These are phyloP conservation scores for Laetiporus sulphureus DNA, from an alignment of 1,284 basidiomycete genomes.

Conservation along the genomic window DNA sequence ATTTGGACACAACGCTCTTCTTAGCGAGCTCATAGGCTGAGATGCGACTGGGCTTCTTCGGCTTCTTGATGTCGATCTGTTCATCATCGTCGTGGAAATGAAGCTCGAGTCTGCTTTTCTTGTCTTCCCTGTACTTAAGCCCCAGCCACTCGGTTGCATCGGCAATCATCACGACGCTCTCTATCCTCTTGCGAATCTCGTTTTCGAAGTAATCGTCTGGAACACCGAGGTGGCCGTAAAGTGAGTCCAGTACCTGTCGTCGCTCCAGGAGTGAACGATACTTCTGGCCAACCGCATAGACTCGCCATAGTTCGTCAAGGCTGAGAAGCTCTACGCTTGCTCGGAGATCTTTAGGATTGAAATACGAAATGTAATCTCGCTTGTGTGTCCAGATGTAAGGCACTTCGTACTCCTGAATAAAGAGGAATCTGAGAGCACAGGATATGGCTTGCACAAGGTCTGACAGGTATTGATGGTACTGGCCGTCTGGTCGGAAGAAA, in stretches of 20 bases:
- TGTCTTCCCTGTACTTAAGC: constrained; percentile 78
- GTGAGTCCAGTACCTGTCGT: constrained; percentile 51
- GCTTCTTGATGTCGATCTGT: constrained; percentile 48
- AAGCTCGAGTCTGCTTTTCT: constrained; percentile 66
- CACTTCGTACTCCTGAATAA: constrained; percentile 87
- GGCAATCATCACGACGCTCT: constrained; percentile 83
- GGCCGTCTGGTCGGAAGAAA: constrained; percentile 63
- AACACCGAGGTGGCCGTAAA: constrained; percentile 60
- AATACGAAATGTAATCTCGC: constrained; percentile 82
- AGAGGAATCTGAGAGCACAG: constrained; percentile 77
- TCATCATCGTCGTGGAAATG: constrained; percentile 68
- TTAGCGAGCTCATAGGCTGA: constrained; percentile 85
- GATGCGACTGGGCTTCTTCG: constrained; percentile 81
- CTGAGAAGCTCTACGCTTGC: constrained; percentile 63
- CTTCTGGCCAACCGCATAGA: constrained; percentile 80
- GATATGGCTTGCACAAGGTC: constrained; percentile 80
- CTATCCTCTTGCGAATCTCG: constrained; percentile 55
- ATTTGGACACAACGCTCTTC: constrained; percentile 66
- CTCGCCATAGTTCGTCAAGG: constrained; percentile 81
- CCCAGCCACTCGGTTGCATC: constrained; percentile 91
- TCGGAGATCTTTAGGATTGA: constrained; percentile 54
- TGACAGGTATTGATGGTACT: constrained; percentile 52
- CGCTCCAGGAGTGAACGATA: constrained; percentile 82
- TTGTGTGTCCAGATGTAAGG: constrained; percentile 95
- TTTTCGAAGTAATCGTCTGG: constrained; percentile 70